Percentiles rank a stretch among this genome's conserved stretches.
phyloP scores from a whole-genome alignment of 805 yeast species.

The Isabelozyma rhagii region DNA sequence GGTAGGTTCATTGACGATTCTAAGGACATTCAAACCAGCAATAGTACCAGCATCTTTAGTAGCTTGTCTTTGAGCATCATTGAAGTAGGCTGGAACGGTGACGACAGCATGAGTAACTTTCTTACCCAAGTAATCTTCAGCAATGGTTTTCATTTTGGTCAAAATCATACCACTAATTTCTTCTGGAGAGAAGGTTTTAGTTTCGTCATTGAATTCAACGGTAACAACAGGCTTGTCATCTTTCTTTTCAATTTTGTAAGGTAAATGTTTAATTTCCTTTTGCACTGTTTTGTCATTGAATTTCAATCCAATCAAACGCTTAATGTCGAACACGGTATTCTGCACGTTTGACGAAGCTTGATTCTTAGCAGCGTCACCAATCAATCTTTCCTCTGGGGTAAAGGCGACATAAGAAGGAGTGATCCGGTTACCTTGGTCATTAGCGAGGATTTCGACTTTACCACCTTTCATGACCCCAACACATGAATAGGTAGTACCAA shows the following conservation, averaged over 20 bases:
- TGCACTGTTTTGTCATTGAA: slow-evolving; percentile 77
- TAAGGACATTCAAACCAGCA: slow-evolving; percentile 91
- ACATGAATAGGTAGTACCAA: slow-evolving; percentile 92
- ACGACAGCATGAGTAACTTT: slow-evolving; percentile 80
- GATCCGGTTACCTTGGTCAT: slow-evolving; percentile 98
- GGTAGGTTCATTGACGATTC: slow-evolving; percentile 93
- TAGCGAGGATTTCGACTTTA: slow-evolving; percentile 92
- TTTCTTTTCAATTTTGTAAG: slow-evolving; percentile 73
- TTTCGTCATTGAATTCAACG: slow-evolving; percentile 82
- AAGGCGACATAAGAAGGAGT: slow-evolving; percentile 96
- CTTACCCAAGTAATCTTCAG: slow-evolving; percentile 72
- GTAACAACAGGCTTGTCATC: slow-evolving; percentile 77
- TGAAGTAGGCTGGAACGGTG: slow-evolving; percentile 96
- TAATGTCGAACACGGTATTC: slow-evolving; percentile 88
- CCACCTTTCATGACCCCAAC: slow-evolving; percentile 93
- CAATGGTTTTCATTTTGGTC: slow-evolving; percentile 85
- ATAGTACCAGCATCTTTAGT: slow-evolving; percentile 96
- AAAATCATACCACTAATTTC: slow-evolving; percentile 93
- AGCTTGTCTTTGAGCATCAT: slow-evolving; percentile 97
- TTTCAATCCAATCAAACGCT: slow-evolving; percentile 92
- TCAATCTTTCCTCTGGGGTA: slow-evolving; percentile 87
- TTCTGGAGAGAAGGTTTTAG: slow-evolving; percentile 87
- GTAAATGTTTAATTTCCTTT: slow-evolving; percentile 59
- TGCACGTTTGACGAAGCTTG: slow-evolving; percentile 93
- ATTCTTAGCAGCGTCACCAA: slow-evolving; percentile 97